Evolutionary conservation across 352 stramenopile species (phyloP), one percentile per base, ranked within the genome.

Genomic region (Lagenidium sp.): DNA sequence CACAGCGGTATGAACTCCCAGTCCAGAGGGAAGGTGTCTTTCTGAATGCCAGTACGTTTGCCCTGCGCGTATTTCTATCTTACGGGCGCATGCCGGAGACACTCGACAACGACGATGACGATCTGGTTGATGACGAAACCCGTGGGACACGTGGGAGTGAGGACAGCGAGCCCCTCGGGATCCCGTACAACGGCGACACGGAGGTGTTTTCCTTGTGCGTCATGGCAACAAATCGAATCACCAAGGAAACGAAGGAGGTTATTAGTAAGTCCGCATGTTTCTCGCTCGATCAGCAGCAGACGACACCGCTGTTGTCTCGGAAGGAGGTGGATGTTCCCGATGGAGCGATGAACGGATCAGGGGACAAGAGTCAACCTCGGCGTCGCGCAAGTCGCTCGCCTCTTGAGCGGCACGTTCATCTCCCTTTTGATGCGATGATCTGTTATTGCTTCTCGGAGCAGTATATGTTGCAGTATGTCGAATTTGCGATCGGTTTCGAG

Each of bases 401-500:
- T 1, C 42, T 54, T 1, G 81, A 93, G 47, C 68, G 78, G 22
- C 81, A 93, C 37, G 69, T 87, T 22, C 78, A 88, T 30, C 45
- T 93, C 28, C 62, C 73, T 4, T 74, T 65, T 36, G 78, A 91
- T 47, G 77, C 75, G 20, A 85, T 88, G 64, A 87, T 93, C 44
- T 91, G 75, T 58, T 93, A 88, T 52, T 82, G 63, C 57, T 93
- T 93, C 39, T 59, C 69, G 15, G 32, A 49, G 5, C 48, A 61
- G 15, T 63, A 44, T 22, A 47, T 45, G 23, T 50, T 93, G 6
- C 78, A 93, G 48, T 91, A 93, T 58, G 59, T 93, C 39, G 81
- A 93, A 58, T 91, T 90, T 48, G 81, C 81, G 7, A 89, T 93
- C 44, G 78, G 81, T 15, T 93, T 89, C 48, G 81, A 93, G 41